Conservation (phyloP, 345 rosid species). For the Citrus unshiu region DNA sequence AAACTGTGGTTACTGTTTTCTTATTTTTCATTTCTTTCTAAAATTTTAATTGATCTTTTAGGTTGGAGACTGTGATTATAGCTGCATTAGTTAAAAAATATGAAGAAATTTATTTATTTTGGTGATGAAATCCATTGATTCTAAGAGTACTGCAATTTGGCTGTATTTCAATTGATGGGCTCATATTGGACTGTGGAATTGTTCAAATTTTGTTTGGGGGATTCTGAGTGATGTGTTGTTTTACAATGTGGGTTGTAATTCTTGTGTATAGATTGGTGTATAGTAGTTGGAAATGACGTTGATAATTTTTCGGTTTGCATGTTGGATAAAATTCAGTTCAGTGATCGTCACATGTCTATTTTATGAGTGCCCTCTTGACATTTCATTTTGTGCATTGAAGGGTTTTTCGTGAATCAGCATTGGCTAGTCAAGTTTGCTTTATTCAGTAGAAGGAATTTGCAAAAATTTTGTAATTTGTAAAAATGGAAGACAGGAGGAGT, state of each 20-base stretch:
- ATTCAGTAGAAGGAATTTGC: conserved; percentile 8
- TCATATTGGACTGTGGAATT: not conserved
- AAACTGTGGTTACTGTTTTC: not conserved
- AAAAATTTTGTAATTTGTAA: not conserved
- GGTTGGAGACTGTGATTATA: not conserved
- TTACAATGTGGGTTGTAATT: conserved; percentile 8
- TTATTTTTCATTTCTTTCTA: not conserved
- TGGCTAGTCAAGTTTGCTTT: conserved; percentile 11
- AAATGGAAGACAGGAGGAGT: conserved; percentile 56
- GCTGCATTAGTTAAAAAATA: not conserved
- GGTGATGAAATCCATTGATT: not conserved
- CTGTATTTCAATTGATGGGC: not conserved
- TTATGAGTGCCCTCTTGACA: not conserved
- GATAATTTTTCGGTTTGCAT: not conserved
- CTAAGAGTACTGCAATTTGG: not conserved
- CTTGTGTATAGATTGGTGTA: not conserved
- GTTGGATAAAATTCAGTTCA: not conserved
- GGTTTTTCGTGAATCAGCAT: conserved; percentile 19
- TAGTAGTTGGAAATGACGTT: not conserved
- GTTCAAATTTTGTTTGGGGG: not conserved
- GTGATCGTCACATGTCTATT: not conserved
- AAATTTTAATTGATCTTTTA: not conserved
- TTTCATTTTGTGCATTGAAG: conserved; percentile 20
- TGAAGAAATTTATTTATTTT: not conserved
- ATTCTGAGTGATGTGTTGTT: not conserved